Evolutionary conservation across 495 filamentous ascomycete species (phyloP).

Genomic region (Penicillium taxi): DNA sequence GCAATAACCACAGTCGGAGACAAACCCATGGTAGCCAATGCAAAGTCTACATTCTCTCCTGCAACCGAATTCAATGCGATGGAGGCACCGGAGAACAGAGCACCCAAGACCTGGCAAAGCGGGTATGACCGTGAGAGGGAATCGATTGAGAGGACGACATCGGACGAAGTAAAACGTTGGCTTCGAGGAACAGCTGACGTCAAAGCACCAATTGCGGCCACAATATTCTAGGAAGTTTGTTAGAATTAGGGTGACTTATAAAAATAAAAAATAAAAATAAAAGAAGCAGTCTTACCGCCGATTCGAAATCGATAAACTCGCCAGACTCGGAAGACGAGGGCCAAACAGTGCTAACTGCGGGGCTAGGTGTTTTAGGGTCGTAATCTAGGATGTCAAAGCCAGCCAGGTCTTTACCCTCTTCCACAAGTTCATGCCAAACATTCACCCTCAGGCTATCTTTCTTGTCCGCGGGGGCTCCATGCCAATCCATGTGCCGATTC

Average conservation of each 20-base stretch:
- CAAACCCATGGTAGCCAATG: slow-evolving; percentile 60
- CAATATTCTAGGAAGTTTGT: slow-evolving; percentile 51
- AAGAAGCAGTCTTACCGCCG: slow-evolving; percentile 39
- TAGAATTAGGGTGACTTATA: slow-evolving; percentile 3
- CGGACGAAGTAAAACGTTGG: slow-evolving; percentile 62
- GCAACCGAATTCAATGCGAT: slow-evolving; percentile 86
- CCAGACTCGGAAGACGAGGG: slow-evolving; percentile 43
- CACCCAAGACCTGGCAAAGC: slow-evolving; percentile 70
- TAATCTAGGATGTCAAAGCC: slow-evolving; percentile 43
- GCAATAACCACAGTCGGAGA: slow-evolving; percentile 78
- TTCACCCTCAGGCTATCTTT: slow-evolving; percentile 64
- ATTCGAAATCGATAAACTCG: slow-evolving; percentile 68
- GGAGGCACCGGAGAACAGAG: slow-evolving; percentile 74
- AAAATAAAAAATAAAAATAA: not conserved
- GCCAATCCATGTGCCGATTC: slow-evolving; percentile 86
- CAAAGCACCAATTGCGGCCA: slow-evolving; percentile 71
- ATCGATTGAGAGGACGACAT: slow-evolving; percentile 85
- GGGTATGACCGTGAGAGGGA: slow-evolving; percentile 72
- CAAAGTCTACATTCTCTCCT: slow-evolving; percentile 58
- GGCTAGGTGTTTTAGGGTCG: slow-evolving; percentile 43
- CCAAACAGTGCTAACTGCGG: slow-evolving; percentile 53
- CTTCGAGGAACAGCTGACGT: slow-evolving; percentile 61
- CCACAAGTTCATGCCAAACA: slow-evolving; percentile 81
- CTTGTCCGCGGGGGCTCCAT: slow-evolving; percentile 68
- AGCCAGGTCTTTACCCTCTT: slow-evolving; percentile 45